A percentile compares a stretch with the other conserved stretches of the same genome.
Conservation (phyloP, 805 yeast genomes). For the Vanderwaltozyma verrucispora region DNA sequence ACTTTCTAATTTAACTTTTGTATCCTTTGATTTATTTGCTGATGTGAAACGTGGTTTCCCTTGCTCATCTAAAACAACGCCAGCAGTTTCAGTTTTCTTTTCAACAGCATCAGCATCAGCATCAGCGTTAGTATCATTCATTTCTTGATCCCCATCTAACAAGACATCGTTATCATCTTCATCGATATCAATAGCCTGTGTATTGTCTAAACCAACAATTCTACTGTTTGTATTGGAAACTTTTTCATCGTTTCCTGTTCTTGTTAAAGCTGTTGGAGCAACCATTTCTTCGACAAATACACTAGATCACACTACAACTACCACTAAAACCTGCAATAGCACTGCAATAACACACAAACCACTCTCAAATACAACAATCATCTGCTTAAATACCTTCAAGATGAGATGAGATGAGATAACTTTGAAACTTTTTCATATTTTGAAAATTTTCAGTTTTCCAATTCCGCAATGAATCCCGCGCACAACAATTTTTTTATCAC, state of each 20-base stretch:
- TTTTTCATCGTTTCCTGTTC: neutral
- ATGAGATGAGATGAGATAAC: slow-evolving; percentile 27
- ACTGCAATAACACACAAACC: too few relatives aligned
- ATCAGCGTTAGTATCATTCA: slow-evolving; percentile 15
- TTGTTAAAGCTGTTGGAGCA: slow-evolving; percentile 34
- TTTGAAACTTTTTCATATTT: slow-evolving; percentile 18
- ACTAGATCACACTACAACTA: neutral
- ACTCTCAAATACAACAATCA: too few relatives aligned
- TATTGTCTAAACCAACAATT: slow-evolving; percentile 26
- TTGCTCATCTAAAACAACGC: slow-evolving; percentile 50
- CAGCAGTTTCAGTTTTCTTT: slow-evolving; percentile 23
- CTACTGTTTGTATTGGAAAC: slow-evolving; percentile 11
- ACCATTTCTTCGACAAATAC: slow-evolving; percentile 8
- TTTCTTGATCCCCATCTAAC: slow-evolving; percentile 15
- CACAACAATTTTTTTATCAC: neutral
- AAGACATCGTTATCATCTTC: slow-evolving; percentile 30
- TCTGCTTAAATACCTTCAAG: too few relatives aligned
- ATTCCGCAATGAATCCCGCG: too few relatives aligned
- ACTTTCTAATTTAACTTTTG: slow-evolving; percentile 68
- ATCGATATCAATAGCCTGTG: slow-evolving; percentile 26
- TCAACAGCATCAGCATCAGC: slow-evolving; percentile 10
- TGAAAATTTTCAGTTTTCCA: slow-evolving; percentile 2
- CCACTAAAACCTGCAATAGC: neutral
- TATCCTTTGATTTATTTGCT: slow-evolving; percentile 47
- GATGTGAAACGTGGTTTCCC: slow-evolving; percentile 83